Percentiles rank a stretch among this genome's conserved stretches.
These are phyloP conservation scores for Hypoxylon sp. DNA, from an alignment of 2,329 filamentous ascomycete species.

Conservation along the genomic window DNA sequence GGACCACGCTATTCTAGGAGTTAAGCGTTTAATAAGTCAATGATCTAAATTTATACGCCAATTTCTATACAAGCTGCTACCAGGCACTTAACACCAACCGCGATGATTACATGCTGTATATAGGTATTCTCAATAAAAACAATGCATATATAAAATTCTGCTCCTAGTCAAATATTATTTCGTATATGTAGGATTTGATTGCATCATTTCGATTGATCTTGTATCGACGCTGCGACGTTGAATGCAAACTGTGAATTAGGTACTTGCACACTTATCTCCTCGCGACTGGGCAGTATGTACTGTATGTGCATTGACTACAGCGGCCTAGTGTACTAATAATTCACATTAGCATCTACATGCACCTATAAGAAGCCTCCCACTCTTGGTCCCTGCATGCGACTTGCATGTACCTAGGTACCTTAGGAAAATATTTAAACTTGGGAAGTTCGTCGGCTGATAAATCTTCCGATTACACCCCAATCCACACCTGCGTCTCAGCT, in stretches of 20 bases:
- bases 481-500: not conserved
- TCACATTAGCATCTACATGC: slow-evolving; percentile 4
- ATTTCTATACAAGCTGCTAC: not conserved
- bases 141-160: not conserved
- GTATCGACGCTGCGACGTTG: too few relatives aligned
- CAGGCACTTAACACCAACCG: too few relatives aligned
- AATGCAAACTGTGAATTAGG: not conserved
- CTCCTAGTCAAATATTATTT: not conserved
- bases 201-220: not conserved
- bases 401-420: slow-evolving; percentile 3
- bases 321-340: not conserved
- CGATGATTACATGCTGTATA: too few relatives aligned
- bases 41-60: not conserved
- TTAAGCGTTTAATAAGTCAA: too few relatives aligned
- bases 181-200: not conserved
- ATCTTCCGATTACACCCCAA: not conserved
- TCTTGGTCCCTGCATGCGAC: not conserved
- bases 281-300: too few relatives aligned
- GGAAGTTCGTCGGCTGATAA: not conserved
- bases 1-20: too few relatives aligned
- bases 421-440: not conserved
- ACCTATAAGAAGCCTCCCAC: not conserved
- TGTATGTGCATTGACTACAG: too few relatives aligned
- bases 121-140: too few relatives aligned
- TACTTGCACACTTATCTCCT: not conserved